Base-by-base conservation (phyloP, 805 yeast genomes). In the Suhomyces pyralidae region DNA sequence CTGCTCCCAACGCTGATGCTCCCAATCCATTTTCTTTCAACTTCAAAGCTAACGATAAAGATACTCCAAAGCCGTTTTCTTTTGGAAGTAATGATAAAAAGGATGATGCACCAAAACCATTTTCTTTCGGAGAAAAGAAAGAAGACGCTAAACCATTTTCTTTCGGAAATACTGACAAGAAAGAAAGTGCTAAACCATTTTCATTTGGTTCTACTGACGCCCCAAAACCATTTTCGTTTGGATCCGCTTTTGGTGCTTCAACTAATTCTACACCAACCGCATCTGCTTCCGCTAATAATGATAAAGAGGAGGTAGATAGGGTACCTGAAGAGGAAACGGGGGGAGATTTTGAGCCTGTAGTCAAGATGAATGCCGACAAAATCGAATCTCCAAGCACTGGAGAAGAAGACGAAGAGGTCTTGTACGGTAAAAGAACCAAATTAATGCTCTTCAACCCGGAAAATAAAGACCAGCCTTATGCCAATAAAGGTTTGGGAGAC, bases 401-500 rank as follows among this genome's bases (percentile, higher is more conserved):
- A 17, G 97, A 93, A 70, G 97, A 91, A 69, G 79, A 82, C 50
- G 97, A 93, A 70, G 82, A 77, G 1, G 65, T 78, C 0, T 61
- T 81, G 24, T 88, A 80, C 59, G 80, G 85, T 44, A 85, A 88
- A 61, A 80, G 88, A 61, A 80, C 93, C 3, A 90, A 90, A 63
- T 73, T 90, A 45, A 83, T 83, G 81, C 74, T 83, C 52, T 81
- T 81, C 47, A 80, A 81, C 46, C 66, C 81, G 2, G 77, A 74
- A 20, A 77, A 81, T 45, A 81, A 81, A 45, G 65, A 62, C 10
- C 61, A 63, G 12, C 82, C 81, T 9, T 89, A 88, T 63, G 78
- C 74, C 36, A 70, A 82, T 5, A 79, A 80, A 57, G 98, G 98
- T 10, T 75, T 91, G 2, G 98, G 98, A 3, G 92, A 86, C 48